A percentile compares a stretch with the other conserved stretches of the same genome.
These are phyloP conservation scores for Ailanthus altissimus DNA, from an alignment of 345 rosid species.

Conservation along the genomic window DNA sequence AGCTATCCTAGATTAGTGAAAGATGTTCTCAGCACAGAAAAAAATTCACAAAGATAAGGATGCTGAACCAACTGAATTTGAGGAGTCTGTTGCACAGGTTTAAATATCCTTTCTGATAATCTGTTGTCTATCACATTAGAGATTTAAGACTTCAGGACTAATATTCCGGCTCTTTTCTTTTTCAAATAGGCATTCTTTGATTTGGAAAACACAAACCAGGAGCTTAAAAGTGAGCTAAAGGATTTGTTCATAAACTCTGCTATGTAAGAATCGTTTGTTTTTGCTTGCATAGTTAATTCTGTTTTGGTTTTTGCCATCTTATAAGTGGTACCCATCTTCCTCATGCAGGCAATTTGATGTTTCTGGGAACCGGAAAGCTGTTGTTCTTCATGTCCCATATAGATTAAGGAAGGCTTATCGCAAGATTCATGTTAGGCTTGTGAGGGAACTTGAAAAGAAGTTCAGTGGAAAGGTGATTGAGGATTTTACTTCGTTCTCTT, in stretches of 20 bases:
- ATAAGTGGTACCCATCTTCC: neutral
- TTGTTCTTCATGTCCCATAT: constrained; percentile 76
- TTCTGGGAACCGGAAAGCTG: constrained; percentile 70
- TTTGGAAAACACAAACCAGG: constrained; percentile 76
- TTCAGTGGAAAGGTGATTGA: constrained; percentile 73
- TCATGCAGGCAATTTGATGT: constrained; percentile 74
- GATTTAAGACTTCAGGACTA: neutral
- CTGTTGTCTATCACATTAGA: neutral
- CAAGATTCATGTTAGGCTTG: constrained; percentile 80
- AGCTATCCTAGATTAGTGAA: constrained; percentile 6
- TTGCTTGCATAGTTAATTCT: neutral
- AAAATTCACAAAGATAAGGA: constrained; percentile 82
- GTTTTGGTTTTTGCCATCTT: neutral
- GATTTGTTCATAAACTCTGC: constrained; percentile 82
- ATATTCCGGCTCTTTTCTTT: neutral
- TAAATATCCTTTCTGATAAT: neutral
- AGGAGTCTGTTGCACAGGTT: constrained; percentile 88
- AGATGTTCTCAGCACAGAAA: constrained; percentile 74
- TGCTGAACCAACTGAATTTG: constrained; percentile 75
- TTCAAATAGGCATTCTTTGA: constrained; percentile 67
- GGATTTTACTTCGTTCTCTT: neutral
- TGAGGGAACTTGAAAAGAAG: constrained; percentile 90
- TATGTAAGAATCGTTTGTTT: constrained; percentile 42
- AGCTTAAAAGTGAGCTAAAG: constrained; percentile 82
- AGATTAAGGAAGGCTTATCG: constrained; percentile 76